Conservation (phyloP, 2,329 filamentous ascomycete species). For the Cucurbitaria berberidis region DNA sequence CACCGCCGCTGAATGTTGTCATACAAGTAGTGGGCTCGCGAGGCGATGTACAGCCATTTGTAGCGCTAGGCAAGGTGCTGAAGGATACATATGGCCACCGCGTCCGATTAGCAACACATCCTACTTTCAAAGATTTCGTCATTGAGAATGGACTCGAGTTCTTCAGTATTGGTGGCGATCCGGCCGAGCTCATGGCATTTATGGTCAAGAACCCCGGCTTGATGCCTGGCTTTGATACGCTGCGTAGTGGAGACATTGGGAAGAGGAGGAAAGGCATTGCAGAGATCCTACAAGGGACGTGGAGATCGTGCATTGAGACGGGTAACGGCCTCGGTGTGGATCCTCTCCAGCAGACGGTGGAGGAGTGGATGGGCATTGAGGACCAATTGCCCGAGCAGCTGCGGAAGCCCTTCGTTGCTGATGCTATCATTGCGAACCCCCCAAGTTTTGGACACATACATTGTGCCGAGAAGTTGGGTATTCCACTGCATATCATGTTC, state of each 20-base stretch:
- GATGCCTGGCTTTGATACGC: slow-evolving; percentile 33
- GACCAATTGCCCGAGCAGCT: slow-evolving; percentile 47
- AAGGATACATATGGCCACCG: slow-evolving; percentile 57
- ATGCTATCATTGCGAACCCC: slow-evolving; percentile 48
- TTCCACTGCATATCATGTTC: slow-evolving; percentile 83
- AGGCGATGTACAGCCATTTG: slow-evolving; percentile 59
- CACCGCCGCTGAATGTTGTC: slow-evolving; percentile 57
- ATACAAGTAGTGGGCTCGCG: slow-evolving; percentile 58
- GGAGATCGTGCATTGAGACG: slow-evolving; percentile 48
- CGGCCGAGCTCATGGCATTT: slow-evolving; percentile 56
- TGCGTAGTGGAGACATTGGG: slow-evolving; percentile 44
- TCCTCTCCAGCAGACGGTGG: slow-evolving; percentile 60
- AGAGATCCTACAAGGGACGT: slow-evolving; percentile 42
- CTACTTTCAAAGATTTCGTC: slow-evolving; percentile 57
- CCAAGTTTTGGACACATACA: slow-evolving; percentile 58
- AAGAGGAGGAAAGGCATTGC: slow-evolving; percentile 52
- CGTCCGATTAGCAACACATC: slow-evolving; percentile 57
- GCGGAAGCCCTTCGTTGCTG: slow-evolving; percentile 71
- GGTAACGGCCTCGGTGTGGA: slow-evolving; percentile 56
- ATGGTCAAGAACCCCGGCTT: slow-evolving; percentile 59
- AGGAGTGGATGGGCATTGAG: slow-evolving; percentile 54
- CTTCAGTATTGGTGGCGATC: slow-evolving; percentile 42
- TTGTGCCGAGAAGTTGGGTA: slow-evolving; percentile 73
- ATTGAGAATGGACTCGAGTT: slow-evolving; percentile 58
- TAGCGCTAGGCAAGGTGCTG: slow-evolving; percentile 57